phyloP scores from a whole-genome alignment of 495 filamentous ascomycete genomes.

The Sordaria brevicollis region DNA sequence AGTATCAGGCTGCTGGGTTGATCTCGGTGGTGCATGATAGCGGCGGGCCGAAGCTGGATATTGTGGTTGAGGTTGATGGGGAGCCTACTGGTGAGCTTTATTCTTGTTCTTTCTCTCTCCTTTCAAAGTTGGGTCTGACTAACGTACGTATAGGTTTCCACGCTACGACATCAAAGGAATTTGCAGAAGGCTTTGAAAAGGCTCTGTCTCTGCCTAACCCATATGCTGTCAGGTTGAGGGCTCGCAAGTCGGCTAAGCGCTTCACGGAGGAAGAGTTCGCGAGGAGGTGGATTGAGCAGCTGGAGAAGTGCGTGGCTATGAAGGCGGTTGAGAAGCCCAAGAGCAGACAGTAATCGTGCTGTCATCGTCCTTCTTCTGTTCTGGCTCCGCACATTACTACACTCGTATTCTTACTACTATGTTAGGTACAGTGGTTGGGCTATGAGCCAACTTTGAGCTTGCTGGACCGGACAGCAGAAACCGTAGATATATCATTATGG shows the following conservation, averaged over 20 bases:
- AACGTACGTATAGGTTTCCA: conserved; percentile 57
- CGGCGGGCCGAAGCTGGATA: conserved; percentile 86
- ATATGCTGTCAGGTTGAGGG: conserved; percentile 61
- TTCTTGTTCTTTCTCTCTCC: neutral
- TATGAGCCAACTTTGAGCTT: neutral
- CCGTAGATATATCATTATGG: neutral
- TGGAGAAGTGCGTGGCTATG: conserved; percentile 56
- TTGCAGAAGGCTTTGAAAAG: conserved; percentile 65
- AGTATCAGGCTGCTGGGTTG: conserved; percentile 92
- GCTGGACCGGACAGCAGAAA: neutral
- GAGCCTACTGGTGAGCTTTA: conserved; percentile 52
- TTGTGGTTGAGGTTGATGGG: conserved; percentile 70
- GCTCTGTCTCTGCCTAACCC: conserved; percentile 55
- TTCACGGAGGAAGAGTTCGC: conserved; percentile 86
- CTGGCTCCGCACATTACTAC: neutral
- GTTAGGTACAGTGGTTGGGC: neutral
- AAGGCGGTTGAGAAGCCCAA: conserved; percentile 1
- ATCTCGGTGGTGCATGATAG: conserved; percentile 86
- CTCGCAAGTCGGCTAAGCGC: conserved; percentile 61
- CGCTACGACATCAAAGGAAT: conserved; percentile 64
- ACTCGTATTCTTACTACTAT: neutral
- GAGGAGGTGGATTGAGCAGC: conserved; percentile 57
- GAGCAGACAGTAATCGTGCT: neutral
- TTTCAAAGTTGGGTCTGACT: neutral
- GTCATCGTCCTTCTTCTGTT: neutral